Evolutionary conservation across 495 filamentous ascomycete species (phyloP).

Genomic region (Penicillium manginii): DNA sequence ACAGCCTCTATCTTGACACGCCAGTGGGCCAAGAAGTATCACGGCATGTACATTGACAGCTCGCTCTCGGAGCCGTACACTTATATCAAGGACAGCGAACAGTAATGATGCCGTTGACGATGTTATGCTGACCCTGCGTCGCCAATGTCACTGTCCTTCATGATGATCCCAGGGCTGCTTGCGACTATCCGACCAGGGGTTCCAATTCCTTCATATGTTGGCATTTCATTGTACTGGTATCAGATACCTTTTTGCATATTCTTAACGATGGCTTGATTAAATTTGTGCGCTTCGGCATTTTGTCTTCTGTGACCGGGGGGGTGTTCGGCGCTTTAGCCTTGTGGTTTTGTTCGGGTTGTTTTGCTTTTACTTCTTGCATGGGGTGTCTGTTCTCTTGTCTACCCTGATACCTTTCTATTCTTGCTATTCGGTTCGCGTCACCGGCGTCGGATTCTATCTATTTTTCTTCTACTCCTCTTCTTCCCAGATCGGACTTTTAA

Average conservation of each 20-base stretch:
- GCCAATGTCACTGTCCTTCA: slow-evolving; percentile 27
- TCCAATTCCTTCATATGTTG: slow-evolving; percentile 47
- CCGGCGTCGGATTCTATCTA: slow-evolving; percentile 40
- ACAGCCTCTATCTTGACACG: slow-evolving; percentile 89
- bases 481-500: slow-evolving; percentile 34
- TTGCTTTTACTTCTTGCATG: slow-evolving; percentile 34
- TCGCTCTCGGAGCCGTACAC: slow-evolving; percentile 41
- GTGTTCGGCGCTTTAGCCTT: slow-evolving; percentile 44
- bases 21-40: slow-evolving; percentile 84
- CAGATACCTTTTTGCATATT: slow-evolving; percentile 49
- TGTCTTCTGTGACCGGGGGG: slow-evolving; percentile 33
- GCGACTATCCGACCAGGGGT: slow-evolving; percentile 29
- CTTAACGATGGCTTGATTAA: slow-evolving; percentile 50
- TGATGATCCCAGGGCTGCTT: slow-evolving; percentile 33
- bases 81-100: slow-evolving; percentile 44
- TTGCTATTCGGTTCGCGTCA: slow-evolving; percentile 29
- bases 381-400: slow-evolving; percentile 33
- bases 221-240: slow-evolving; percentile 53
- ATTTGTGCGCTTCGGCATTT: slow-evolving; percentile 47
- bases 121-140: slow-evolving; percentile 35
- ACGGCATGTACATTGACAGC: slow-evolving; percentile 48
- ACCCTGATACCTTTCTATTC: slow-evolving; percentile 43
- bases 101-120: slow-evolving; percentile 36
- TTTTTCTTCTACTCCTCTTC: slow-evolving; percentile 19
- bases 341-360: slow-evolving; percentile 26